A percentile compares a stretch with the other conserved stretches of the same genome.
These are phyloP conservation scores for Perkinsus olseni DNA, from an alignment of 169 alveolate species.

Conservation along the genomic window DNA sequence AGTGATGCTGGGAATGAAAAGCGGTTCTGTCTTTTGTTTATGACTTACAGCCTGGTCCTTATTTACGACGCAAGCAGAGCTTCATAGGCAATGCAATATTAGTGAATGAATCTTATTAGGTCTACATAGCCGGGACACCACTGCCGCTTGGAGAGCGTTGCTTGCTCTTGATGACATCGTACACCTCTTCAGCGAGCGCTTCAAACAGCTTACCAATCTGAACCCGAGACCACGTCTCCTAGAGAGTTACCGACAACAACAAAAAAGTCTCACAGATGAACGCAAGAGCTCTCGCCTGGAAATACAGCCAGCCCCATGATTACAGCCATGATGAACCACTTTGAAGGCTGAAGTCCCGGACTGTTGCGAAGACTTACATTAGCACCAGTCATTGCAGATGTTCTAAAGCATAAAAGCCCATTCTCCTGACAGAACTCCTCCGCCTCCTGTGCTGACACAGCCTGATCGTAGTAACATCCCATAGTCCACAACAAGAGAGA, in stretches of 20 bases:
- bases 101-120: not conserved
- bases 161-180: not conserved
- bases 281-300: not conserved
- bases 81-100: not conserved
- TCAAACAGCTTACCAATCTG: not conserved
- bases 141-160: not conserved
- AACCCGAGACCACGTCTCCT: not conserved
- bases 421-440: not conserved
- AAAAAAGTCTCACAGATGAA: not conserved
- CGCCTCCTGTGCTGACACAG: not conserved
- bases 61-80: too few relatives aligned
- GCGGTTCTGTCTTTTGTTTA: too few relatives aligned
- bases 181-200: not conserved
- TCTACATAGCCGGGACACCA: not conserved
- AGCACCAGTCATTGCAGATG: not conserved
- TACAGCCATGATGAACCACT: too few relatives aligned
- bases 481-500: not conserved
- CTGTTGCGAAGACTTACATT: not conserved
- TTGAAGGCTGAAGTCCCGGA: not conserved
- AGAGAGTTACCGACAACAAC: not conserved
- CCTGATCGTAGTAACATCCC: not conserved
- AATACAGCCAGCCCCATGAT: not conserved
- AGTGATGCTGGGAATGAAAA: too few relatives aligned
- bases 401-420: not conserved
- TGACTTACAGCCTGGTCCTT: too few relatives aligned